A percentile compares a stretch with the other conserved stretches of the same genome.
These are phyloP conservation scores for Plasmodium sp. DNA, from an alignment of 169 alveolate species.

Conservation along the genomic window DNA sequence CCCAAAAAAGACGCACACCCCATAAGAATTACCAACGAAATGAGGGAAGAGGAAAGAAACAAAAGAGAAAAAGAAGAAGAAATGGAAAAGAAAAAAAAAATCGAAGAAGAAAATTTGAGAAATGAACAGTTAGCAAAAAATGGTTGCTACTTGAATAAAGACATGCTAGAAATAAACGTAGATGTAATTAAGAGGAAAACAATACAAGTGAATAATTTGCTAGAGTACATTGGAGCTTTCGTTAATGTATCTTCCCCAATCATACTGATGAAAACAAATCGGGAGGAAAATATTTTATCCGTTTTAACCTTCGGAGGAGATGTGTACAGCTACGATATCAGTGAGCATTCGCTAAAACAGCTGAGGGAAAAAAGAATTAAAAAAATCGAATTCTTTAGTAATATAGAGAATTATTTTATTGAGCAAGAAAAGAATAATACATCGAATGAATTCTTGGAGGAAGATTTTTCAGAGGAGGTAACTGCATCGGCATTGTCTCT, in stretches of 20 bases:
- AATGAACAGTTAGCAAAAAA: constrained; percentile 46
- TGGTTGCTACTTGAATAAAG: constrained; percentile 23
- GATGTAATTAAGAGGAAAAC: constrained; percentile 54
- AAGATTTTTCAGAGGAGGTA: constrained; percentile 26
- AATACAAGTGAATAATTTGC: constrained; percentile 7
- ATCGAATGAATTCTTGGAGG: background rate
- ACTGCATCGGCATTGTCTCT: constrained; percentile 35
- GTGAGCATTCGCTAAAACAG: constrained; percentile 13
- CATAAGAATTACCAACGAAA: background rate
- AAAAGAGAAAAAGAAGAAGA: constrained; percentile 60
- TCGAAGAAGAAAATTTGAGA: constrained; percentile 47
- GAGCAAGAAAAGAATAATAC: constrained; percentile 8
- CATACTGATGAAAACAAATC: constrained; percentile 39
- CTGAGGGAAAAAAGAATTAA: constrained; percentile 47
- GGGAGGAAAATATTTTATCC: constrained; percentile 10
- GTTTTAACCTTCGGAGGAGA: constrained; percentile 34
- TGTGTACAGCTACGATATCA: constrained; percentile 48
- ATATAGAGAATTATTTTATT: constrained; percentile 56
- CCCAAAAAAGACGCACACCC: background rate
- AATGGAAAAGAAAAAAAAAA: constrained; percentile 23
- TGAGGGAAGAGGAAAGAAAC: constrained; percentile 15
- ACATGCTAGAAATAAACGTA: constrained; percentile 53
- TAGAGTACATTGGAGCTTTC: constrained; percentile 57
- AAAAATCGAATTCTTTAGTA: constrained; percentile 44
- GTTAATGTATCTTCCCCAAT: constrained; percentile 50